phyloP scores from a whole-genome alignment of 345 rosid species.

The Rhizophora apiculata region DNA sequence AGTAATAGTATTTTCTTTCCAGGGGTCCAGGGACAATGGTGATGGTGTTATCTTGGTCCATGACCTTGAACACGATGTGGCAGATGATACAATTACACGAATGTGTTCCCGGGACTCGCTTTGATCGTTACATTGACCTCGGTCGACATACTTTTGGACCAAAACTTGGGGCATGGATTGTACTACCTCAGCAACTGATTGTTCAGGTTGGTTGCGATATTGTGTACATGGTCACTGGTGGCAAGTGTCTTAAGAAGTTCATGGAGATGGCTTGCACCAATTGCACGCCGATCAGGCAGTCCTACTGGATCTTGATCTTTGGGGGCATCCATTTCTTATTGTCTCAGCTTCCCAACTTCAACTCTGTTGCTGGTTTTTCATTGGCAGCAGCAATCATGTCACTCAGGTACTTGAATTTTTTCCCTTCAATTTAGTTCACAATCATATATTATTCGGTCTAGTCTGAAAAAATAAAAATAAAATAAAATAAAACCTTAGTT shows the following conservation, averaged over 20 bases:
- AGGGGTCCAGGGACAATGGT: slow-evolving; percentile 90
- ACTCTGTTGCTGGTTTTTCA: slow-evolving; percentile 88
- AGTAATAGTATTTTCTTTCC: neutral
- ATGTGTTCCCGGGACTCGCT: slow-evolving; percentile 83
- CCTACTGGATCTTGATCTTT: slow-evolving; percentile 87
- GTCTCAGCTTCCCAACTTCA: slow-evolving; percentile 90
- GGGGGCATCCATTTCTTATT: slow-evolving; percentile 86
- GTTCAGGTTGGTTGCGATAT: slow-evolving; percentile 88
- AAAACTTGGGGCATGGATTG: slow-evolving; percentile 81
- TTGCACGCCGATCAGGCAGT: slow-evolving; percentile 65
- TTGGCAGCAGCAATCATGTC: slow-evolving; percentile 96
- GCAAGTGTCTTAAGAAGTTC: slow-evolving; percentile 82
- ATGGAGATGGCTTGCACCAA: slow-evolving; percentile 63
- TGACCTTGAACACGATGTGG: slow-evolving; percentile 95
- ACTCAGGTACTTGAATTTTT: slow-evolving; percentile 45
- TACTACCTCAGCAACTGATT: slow-evolving; percentile 88
- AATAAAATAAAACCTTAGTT: no score
- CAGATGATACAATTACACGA: slow-evolving; percentile 94
- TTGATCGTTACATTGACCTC: slow-evolving; percentile 85
- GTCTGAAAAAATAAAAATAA: no score
- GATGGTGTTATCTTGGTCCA: slow-evolving; percentile 69
- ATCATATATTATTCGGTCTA: neutral
- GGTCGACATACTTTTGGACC: slow-evolving; percentile 82
- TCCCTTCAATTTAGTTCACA: neutral
- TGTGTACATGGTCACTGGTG: slow-evolving; percentile 99